Base-by-base conservation (phyloP, 306 rosid species). In the Gillenia trifoliata region DNA sequence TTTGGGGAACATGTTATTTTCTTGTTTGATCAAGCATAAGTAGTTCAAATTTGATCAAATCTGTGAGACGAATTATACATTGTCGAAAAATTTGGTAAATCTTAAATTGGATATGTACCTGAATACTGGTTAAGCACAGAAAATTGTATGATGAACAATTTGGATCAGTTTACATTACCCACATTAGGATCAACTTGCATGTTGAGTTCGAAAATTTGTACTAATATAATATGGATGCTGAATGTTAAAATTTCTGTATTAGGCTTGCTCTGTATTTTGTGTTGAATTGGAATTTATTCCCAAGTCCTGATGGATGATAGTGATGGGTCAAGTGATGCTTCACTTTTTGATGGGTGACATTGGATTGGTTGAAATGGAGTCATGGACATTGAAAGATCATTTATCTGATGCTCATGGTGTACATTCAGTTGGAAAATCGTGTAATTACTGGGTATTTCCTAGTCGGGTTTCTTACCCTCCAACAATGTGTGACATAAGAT, bases 21-120 rank as follows among this genome's bases (percentile, higher is more conserved):
- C 47, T 65, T 22, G 54, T 23, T 31, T 20, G 40, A 20, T 61
- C 34, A 7, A n/a, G 26, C 49, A 11, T 45, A n/a, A 62, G 56
- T n/a, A 22, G 38, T 41, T 11, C 23, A 60, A 25, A 41, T 74
- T 64, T 20, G 60, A 73, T 61, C 70, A 73, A 62, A 62, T 30
- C 22, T 17, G 20, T 67, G 56, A 26, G 20, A 3, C 11, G 23
- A 61, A 6, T 29, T 13, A 16, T 29, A 19, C 64, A 1, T 12
- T 22, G 34, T 13, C 9, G 1, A 59, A 23, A 11, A 25, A 12
- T 59, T 26, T 25, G 29, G 34, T 26, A 59, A 26, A 59, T 59
- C 8, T 28, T 59, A 33, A 11, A 59, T 26, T 59, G 19, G 34
- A 26, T 11, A 12, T 11, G 64, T 64, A 34, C 38, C 36, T 25